Conservation (phyloP, 345 rosid genomes). For the Acer negundo region DNA sequence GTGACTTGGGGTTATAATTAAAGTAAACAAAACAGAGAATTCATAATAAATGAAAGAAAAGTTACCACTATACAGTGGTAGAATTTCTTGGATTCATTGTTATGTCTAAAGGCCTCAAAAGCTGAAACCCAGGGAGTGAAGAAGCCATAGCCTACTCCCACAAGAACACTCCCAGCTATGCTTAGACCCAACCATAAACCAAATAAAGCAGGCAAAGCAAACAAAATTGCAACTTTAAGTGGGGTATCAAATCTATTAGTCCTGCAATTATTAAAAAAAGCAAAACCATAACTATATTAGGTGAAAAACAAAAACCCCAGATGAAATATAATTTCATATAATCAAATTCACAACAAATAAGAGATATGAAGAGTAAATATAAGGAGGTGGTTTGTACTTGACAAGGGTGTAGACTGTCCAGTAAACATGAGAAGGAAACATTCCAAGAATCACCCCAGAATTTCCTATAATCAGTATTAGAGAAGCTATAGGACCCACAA, state of each 20-base stretch:
- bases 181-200: conserved; percentile 75
- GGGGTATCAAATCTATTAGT: conserved; percentile 55
- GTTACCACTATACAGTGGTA: conserved; percentile 68
- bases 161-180: conserved; percentile 60
- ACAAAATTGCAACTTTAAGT: conserved; percentile 60
- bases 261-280: conserved; percentile 42
- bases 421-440: conserved; percentile 69
- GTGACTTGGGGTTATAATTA: neutral
- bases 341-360: neutral
- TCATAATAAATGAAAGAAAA: neutral
- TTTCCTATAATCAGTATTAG: conserved; percentile 64
- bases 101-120: conserved; percentile 82
- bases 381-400: conserved; percentile 38
- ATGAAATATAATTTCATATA: neutral
- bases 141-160: conserved; percentile 82
- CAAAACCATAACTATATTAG: neutral
- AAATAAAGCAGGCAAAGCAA: conserved; percentile 66
- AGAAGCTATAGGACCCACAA: conserved; percentile 81
- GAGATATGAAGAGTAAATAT: neutral
- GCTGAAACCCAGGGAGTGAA: conserved; percentile 83
- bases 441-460: conserved; percentile 66
- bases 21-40: neutral
- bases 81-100: conserved; percentile 57
- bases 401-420: conserved; percentile 67
- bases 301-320: neutral